Percentiles rank a stretch among this genome's conserved stretches.
Evolutionary conservation across 805 yeast species (phyloP).

Genomic region (Hanseniaspora vineae): DNA sequence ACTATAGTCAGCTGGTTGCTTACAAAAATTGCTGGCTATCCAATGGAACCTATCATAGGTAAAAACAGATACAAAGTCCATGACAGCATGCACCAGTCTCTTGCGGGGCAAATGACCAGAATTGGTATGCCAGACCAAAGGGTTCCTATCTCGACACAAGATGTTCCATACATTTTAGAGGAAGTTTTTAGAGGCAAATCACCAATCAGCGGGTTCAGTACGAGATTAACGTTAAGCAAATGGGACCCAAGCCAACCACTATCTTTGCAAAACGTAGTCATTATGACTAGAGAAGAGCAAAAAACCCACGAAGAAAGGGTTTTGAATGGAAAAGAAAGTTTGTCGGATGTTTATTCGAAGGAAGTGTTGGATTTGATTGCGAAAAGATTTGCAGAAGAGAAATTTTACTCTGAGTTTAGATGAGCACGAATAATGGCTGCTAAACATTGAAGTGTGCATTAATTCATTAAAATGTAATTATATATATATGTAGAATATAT

Average conservation of each 20-base stretch:
- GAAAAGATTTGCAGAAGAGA: constrained; percentile 62
- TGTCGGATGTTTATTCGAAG: constrained; percentile 49
- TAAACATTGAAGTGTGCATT: too few species aligned
- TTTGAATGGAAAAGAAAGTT: constrained; percentile 48
- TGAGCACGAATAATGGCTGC: constrained; percentile 5
- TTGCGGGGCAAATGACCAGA: constrained; percentile 80
- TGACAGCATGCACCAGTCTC: constrained; percentile 67
- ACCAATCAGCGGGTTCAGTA: constrained; percentile 70
- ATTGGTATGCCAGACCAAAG: constrained; percentile 60
- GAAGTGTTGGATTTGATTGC: constrained; percentile 46
- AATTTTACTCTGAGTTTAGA: constrained; percentile 50
- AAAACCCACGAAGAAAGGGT: constrained; percentile 64
- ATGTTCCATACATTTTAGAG: constrained; percentile 73
- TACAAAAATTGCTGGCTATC: constrained; percentile 74
- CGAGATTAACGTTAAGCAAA: constrained; percentile 64
- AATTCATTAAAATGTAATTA: neutral
- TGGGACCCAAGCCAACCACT: constrained; percentile 69
- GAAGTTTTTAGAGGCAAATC: constrained; percentile 91
- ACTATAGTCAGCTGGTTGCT: constrained; percentile 76
- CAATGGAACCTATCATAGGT: constrained; percentile 83
- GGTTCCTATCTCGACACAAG: constrained; percentile 59
- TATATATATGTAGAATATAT: neutral
- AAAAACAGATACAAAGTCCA: constrained; percentile 76
- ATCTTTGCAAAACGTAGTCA: constrained; percentile 65
- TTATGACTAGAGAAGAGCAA: constrained; percentile 84